Evolutionary conservation across 305 asterid genomes (phyloP).

Genomic region (Ajuga reptans): DNA sequence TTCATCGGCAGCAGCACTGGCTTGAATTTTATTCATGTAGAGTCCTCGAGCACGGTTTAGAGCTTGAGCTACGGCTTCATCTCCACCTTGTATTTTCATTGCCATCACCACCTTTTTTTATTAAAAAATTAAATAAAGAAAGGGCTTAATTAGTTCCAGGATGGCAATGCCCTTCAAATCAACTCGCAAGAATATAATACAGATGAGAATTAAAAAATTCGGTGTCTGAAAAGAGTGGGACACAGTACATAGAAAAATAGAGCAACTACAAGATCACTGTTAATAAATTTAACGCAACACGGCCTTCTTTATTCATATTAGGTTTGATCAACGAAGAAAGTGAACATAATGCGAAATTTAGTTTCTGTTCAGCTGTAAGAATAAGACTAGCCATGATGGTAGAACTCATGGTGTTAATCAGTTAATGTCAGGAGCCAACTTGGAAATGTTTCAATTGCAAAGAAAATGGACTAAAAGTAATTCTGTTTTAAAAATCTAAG

Average conservation of each 20-base stretch:
- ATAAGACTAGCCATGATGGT: background rate
- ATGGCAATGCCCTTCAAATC: background rate
- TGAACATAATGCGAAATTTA: background rate
- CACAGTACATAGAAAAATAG: background rate
- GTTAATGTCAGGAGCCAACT: background rate
- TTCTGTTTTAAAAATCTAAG: background rate
- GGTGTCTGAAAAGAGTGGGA: background rate
- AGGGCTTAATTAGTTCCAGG: background rate
- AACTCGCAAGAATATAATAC: background rate
- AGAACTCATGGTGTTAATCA: background rate
- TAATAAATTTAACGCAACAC: background rate
- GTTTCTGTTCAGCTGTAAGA: background rate
- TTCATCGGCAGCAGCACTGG: conserved; percentile 71
- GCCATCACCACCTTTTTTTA: conserved; percentile 61
- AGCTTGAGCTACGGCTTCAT: conserved; percentile 48
- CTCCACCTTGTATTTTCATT: conserved; percentile 73
- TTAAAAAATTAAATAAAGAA: conserved; percentile 1
- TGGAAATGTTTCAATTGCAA: background rate
- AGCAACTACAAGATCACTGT: background rate
- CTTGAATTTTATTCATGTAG: conserved; percentile 50
- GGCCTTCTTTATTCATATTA: background rate
- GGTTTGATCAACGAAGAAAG: background rate
- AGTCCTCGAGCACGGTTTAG: conserved; percentile 66
- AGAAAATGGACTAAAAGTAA: background rate
- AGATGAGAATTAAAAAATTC: too few relatives aligned